Evolutionary conservation across 2,329 filamentous ascomycete species (phyloP).

Genomic region (Talaromyces sp.): DNA sequence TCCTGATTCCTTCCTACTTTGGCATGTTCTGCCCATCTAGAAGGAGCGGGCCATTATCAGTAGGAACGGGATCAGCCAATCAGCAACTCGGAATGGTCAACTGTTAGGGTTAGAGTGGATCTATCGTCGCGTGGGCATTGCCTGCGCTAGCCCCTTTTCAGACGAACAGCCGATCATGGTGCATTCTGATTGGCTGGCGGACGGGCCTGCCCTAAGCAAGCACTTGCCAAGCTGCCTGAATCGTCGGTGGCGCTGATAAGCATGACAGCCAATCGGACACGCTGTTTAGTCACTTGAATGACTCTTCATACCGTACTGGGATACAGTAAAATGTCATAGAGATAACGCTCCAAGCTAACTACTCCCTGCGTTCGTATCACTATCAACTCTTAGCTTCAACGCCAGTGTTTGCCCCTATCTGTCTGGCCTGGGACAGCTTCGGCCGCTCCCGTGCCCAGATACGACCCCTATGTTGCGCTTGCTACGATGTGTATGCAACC

Average conservation of each 20-base stretch:
- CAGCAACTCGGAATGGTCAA: background rate
- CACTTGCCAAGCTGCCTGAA: background rate
- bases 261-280: background rate
- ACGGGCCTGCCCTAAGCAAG: background rate
- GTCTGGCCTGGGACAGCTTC: background rate
- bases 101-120: background rate
- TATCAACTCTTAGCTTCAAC: background rate
- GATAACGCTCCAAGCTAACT: conserved; percentile 2
- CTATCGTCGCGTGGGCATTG: conserved; percentile 6
- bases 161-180: background rate
- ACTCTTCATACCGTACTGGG: too few species aligned
- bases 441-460: conserved; percentile 12
- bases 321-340: background rate
- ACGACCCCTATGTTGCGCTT: background rate
- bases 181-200: background rate
- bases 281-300: background rate
- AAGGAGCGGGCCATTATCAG: conserved; percentile 11
- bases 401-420: background rate
- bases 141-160: background rate
- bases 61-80: background rate
- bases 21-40: background rate
- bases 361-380: too few species aligned
- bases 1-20: too few species aligned
- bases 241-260: conserved; percentile 5
- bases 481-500: background rate